Conservation (phyloP, 176 grass and related monocot species). For the Phyllostachys edulis region DNA sequence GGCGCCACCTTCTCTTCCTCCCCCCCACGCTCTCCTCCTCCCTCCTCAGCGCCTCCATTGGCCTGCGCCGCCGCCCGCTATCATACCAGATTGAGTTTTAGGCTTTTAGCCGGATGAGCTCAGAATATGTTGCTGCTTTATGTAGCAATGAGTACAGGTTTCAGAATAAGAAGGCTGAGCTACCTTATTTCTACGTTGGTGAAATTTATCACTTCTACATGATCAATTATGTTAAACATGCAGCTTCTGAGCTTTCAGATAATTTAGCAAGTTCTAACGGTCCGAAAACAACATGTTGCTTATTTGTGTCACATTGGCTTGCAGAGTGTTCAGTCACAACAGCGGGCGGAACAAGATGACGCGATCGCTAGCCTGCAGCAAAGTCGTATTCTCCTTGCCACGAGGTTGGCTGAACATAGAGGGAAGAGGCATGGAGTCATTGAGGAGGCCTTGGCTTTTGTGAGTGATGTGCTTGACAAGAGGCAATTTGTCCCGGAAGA, state of each 20-base stretch:
- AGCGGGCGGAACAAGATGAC: conserved; percentile 47
- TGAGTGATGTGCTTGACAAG: conserved; percentile 47
- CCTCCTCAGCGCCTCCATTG: too few relatives aligned
- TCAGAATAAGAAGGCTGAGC: not conserved
- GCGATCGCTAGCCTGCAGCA: conserved; percentile 66
- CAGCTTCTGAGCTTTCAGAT: not conserved
- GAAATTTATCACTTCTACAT: not conserved
- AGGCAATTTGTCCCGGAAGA: conserved; percentile 37
- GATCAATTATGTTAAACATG: not conserved
- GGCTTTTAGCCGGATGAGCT: not conserved
- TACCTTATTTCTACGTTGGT: not conserved
- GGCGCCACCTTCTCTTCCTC: too few relatives aligned
- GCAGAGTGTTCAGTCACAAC: conserved; percentile 64
- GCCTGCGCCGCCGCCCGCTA: not conserved
- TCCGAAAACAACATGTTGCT: conserved; percentile 1
- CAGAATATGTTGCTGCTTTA: not conserved
- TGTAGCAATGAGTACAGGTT: not conserved
- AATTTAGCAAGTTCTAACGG: not conserved
- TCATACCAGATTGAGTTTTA: not conserved
- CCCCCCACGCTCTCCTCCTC: too few relatives aligned
- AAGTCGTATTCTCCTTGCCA: conserved; percentile 59
- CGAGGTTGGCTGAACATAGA: conserved; percentile 65
- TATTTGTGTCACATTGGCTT: conserved; percentile 1
- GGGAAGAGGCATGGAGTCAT: conserved; percentile 62
- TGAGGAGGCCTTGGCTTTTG: conserved; percentile 64